Percentiles rank a stretch among this genome's conserved stretches.
These are phyloP conservation scores for Cornus controversa DNA, from an alignment of 148 eudicot species.

Conservation along the genomic window DNA sequence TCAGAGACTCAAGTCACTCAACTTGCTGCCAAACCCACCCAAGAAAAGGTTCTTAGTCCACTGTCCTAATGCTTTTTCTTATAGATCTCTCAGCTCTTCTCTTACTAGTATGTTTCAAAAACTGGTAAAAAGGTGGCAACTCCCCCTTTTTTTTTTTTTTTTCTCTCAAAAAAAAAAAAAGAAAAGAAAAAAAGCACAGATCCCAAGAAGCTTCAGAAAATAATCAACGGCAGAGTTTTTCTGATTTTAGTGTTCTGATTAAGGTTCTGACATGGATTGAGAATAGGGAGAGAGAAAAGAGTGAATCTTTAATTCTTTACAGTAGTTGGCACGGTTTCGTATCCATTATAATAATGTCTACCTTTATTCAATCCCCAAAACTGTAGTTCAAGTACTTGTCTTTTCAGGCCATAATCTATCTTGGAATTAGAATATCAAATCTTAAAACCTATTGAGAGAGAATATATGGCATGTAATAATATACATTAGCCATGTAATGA, in stretches of 20 bases:
- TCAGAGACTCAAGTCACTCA: slow-evolving; percentile 40
- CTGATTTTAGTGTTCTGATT: slow-evolving; percentile 34
- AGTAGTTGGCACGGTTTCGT: slow-evolving; percentile 33
- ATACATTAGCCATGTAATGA: slow-evolving; percentile 4
- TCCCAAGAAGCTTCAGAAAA: slow-evolving; percentile 50
- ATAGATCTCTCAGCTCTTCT: neutral
- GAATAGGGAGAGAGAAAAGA: slow-evolving; percentile 6
- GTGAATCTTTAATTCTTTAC: slow-evolving; percentile 62
- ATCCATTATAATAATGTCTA: slow-evolving; percentile 15
- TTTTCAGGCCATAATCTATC: slow-evolving; percentile 1
- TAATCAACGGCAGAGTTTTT: slow-evolving; percentile 30
- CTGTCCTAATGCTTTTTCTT: neutral
- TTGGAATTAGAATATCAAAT: slow-evolving; percentile 23
- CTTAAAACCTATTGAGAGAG: slow-evolving; percentile 7
- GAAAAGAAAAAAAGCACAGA: slow-evolving; percentile 28
- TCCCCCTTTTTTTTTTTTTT: slow-evolving; percentile 4
- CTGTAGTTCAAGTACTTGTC: slow-evolving; percentile 33
- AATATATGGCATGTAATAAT: slow-evolving; percentile 4
- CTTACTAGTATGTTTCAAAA: slow-evolving; percentile 18
- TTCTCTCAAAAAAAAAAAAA: neutral
- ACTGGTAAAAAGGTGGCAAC: slow-evolving; percentile 19
- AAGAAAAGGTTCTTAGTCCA: slow-evolving; percentile 56
- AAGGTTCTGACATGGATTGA: slow-evolving; percentile 39
- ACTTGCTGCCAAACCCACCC: slow-evolving; percentile 41
- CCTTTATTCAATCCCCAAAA: slow-evolving; percentile 49